Base-by-base conservation (phyloP, 768 basidiomycete genomes). In the Lactarius akahatsu region DNA sequence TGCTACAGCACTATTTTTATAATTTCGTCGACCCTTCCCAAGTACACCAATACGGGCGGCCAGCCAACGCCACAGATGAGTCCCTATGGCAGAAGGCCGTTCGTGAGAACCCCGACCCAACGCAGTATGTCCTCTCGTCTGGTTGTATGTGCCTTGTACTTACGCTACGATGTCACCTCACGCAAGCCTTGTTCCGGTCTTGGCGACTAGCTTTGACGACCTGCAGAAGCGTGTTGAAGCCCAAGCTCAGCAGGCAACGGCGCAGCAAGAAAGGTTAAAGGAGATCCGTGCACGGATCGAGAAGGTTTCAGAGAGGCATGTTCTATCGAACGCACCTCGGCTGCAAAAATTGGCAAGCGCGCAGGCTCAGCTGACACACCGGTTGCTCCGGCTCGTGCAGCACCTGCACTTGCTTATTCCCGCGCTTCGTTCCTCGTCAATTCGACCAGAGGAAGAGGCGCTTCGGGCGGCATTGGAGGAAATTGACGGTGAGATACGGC, bases 191-290 rank as follows among this genome's bases (percentile, higher is more conserved):
- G 90, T 93, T 0, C 91, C 91, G 0, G 92, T 88, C 7, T 78
- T 94, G 34, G 93, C 91, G 1, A 77, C 88, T 32, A 91, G 93
- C 13, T 93, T 93, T 63, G 90, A 92, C 71, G 89, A 93, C 70
- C 78, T 95, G 26, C 87, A 90, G 68, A 82, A 83, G 65, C 88
- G 93, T 9, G 87, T 92, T 23, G 88, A 91, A 59, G 89, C 88
- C 0, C 93, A 94, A 76, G 79, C 83, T 0, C 77, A 80, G 56
- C 88, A 89, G 75, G 85, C 89, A 6, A 78, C 82, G 34, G 80
- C 81, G 10, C 91, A 94, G 63, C 83, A 86, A 72, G 84, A 87
- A 73, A 85, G 85, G 66, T 76, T 92, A 15, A 85, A 85, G 81
- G 89, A 94, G 71, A 80, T 94, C 45, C 85, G 86, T 76, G 79